A percentile compares a stretch with the other conserved stretches of the same genome.
These are phyloP conservation scores for Sporisorium exsertum DNA, from an alignment of 1,284 basidiomycete species.

Conservation along the genomic window DNA sequence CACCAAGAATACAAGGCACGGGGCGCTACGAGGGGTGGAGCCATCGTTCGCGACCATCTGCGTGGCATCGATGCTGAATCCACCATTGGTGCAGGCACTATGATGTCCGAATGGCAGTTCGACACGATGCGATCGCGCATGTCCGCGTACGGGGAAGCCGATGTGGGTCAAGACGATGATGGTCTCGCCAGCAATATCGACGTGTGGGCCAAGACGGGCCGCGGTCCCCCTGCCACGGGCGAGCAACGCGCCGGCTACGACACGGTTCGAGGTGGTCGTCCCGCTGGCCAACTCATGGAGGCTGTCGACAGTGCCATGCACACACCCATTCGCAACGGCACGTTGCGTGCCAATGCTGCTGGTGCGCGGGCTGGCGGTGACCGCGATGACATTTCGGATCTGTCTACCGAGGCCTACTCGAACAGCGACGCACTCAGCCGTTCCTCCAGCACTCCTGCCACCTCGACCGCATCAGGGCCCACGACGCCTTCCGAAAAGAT, in stretches of 20 bases:
- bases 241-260: constrained; percentile 68
- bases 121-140: constrained; percentile 81
- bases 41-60: constrained; percentile 53
- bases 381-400: constrained; percentile 42
- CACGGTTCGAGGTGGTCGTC: constrained; percentile 57
- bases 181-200: constrained; percentile 41
- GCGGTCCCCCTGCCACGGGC: constrained; percentile 62
- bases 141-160: constrained; percentile 71
- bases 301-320: constrained; percentile 52
- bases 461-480: constrained; percentile 51
- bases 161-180: constrained; percentile 73
- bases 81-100: constrained; percentile 71
- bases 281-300: constrained; percentile 51
- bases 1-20: constrained; percentile 67
- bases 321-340: constrained; percentile 36
- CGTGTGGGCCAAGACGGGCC: constrained; percentile 58
- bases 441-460: constrained; percentile 52
- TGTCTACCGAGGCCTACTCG: constrained; percentile 40
- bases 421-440: constrained; percentile 45
- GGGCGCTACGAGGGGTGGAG: constrained; percentile 53
- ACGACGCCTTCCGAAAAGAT: constrained; percentile 41
- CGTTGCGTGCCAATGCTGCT: constrained; percentile 22
- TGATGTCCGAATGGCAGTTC: constrained; percentile 94
- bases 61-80: constrained; percentile 46
- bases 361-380: constrained; percentile 14